These are phyloP conservation scores for Penicillium sp. DNA, from an alignment of 2,329 filamentous ascomycete genomes.

Conservation along the genomic window DNA sequence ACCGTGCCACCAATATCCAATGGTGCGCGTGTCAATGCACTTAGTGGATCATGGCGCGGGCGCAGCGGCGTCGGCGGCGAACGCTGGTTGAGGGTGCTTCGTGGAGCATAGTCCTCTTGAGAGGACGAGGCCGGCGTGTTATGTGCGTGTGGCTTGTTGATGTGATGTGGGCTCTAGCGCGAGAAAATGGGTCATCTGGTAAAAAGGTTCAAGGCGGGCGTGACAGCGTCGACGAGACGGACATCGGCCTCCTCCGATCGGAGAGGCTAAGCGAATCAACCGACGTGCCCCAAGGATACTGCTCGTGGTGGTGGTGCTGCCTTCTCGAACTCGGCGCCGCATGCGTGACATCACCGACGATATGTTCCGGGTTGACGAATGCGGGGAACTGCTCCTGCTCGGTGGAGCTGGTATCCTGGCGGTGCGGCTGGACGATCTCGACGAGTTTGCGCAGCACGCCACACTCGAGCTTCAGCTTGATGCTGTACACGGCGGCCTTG, in stretches of 20 bases:
- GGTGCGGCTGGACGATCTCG: conserved; percentile 41
- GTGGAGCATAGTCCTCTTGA: background rate
- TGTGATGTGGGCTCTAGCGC: no score
- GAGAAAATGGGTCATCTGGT: background rate
- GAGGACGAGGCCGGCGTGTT: no score
- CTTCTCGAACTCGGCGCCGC: conserved; percentile 27
- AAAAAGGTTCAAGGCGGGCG: conserved; percentile 17
- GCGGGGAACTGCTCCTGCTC: conserved; percentile 44
- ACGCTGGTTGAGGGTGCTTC: background rate
- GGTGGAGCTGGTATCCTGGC: conserved; percentile 36
- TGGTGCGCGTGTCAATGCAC: background rate
- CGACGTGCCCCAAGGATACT: conserved; percentile 32
- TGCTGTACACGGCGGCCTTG: conserved; percentile 53
- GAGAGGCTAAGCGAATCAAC: conserved; percentile 35
- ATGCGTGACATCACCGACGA: conserved; percentile 46
- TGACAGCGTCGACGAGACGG: conserved; percentile 16
- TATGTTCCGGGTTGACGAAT: conserved; percentile 47
- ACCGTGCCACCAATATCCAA: no score
- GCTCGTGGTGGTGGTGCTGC: conserved; percentile 12
- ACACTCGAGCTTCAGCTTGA: conserved; percentile 57
- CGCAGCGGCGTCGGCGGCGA: no score
- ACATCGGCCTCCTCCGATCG: conserved; percentile 30
- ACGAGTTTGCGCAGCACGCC: conserved; percentile 52
- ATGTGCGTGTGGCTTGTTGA: no score
- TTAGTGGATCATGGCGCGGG: background rate